Evolutionary conservation across 352 stramenopile genomes (phyloP).

Genomic region (Pythium biforme): DNA sequence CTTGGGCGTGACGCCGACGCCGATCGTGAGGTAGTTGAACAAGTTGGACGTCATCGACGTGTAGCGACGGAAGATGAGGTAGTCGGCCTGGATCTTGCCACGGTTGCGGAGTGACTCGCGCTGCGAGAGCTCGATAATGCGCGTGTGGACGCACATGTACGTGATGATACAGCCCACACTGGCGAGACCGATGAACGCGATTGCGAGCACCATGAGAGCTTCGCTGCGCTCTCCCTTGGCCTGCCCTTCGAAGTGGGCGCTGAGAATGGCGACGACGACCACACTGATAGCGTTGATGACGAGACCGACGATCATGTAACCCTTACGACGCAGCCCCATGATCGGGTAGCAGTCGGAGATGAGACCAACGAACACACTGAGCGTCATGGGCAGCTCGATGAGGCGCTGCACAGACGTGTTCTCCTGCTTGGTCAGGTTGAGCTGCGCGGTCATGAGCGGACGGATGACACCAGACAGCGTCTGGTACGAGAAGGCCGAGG

Average conservation of each 20-base stretch:
- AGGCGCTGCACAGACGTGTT: constrained; percentile 49
- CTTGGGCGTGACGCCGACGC: constrained; percentile 33
- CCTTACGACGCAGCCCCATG: constrained; percentile 86
- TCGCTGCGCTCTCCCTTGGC: constrained; percentile 28
- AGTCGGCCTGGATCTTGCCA: constrained; percentile 54
- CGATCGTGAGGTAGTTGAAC: constrained; percentile 51
- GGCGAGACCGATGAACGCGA: constrained; percentile 42
- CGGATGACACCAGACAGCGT: constrained; percentile 46
- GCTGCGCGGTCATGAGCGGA: constrained; percentile 56
- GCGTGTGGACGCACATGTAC: constrained; percentile 61
- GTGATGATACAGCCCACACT: constrained; percentile 69
- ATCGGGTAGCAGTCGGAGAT: constrained; percentile 91
- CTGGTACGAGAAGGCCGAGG: constrained; percentile 70
- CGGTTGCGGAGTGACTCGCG: constrained; percentile 56
- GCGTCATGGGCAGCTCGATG: constrained; percentile 82
- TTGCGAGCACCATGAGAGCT: constrained; percentile 33
- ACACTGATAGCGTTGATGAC: constrained; percentile 61
- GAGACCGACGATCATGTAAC: constrained; percentile 89
- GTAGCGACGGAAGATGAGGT: constrained; percentile 60
- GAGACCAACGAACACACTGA: constrained; percentile 89
- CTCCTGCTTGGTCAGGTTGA: constrained; percentile 42
- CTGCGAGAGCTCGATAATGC: constrained; percentile 63
- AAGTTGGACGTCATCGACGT: constrained; percentile 53
- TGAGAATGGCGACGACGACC: constrained; percentile 54
- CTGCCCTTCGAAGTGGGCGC: constrained; percentile 41